A percentile compares a stretch with the other conserved stretches of the same genome.
Conservation (phyloP, 2,329 filamentous ascomycete species). For the Aspergillus fumigatus region DNA sequence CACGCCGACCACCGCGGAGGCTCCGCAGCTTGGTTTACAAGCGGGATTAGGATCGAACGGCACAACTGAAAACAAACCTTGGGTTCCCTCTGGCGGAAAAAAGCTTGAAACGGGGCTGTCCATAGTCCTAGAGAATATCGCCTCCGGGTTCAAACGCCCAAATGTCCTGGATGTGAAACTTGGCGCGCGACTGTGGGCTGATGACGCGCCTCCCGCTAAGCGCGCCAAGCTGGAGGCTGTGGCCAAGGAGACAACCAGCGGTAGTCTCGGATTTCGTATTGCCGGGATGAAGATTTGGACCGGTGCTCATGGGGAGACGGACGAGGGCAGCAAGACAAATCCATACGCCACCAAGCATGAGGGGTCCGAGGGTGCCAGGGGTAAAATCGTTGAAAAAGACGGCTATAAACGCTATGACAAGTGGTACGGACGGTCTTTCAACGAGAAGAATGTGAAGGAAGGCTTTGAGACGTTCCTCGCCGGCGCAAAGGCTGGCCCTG, state of each 20-base stretch:
- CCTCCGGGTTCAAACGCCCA: conserved; percentile 72
- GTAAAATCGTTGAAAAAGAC: conserved; percentile 43
- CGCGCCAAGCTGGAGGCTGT: conserved; percentile 57
- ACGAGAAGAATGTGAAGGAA: conserved; percentile 49
- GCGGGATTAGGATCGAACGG: conserved; percentile 8
- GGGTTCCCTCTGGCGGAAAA: conserved; percentile 51
- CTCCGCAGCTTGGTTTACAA: conserved; percentile 6
- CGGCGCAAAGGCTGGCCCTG: conserved; percentile 37
- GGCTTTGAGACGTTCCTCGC: conserved; percentile 57
- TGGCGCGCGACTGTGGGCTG: conserved; percentile 79
- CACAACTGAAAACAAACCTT: conserved; percentile 25
- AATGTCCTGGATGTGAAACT: conserved; percentile 95
- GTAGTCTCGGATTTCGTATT: conserved; percentile 58
- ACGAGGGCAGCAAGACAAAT: conserved; percentile 30
- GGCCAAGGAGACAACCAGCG: conserved; percentile 55
- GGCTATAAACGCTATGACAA: conserved; percentile 61
- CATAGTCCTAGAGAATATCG: conserved; percentile 80
- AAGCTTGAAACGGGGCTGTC: conserved; percentile 72
- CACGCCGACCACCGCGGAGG: conserved; percentile 12
- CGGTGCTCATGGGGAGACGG: conserved; percentile 30
- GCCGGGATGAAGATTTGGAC: conserved; percentile 61
- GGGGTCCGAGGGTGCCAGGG: conserved; percentile 42
- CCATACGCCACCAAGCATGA: conserved; percentile 40
- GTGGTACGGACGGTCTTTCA: conserved; percentile 60
- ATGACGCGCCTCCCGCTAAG: conserved; percentile 58